These are phyloP conservation scores for Lactarius psammicola DNA, from an alignment of 768 basidiomycete genomes.

Conservation along the genomic window DNA sequence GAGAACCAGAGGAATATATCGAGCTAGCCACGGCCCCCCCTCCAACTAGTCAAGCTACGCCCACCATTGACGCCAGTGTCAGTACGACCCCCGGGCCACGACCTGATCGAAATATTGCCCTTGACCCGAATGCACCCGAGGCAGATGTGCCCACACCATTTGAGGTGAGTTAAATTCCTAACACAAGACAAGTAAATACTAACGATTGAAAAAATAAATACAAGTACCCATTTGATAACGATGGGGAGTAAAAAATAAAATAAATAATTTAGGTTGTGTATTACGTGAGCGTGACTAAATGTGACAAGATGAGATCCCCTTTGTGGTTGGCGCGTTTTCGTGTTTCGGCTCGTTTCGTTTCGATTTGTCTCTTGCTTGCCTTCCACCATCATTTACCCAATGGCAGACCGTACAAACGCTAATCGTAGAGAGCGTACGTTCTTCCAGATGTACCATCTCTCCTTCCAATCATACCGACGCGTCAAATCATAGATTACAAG, in stretches of 20 bases:
- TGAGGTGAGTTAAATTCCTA: slow-evolving; percentile 56
- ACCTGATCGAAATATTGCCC: slow-evolving; percentile 49
- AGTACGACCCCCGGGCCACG: slow-evolving; percentile 32
- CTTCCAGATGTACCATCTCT: background rate
- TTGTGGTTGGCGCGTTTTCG: slow-evolving; percentile 14
- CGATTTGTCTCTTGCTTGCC: slow-evolving; percentile 11
- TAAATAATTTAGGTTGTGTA: slow-evolving; percentile 5
- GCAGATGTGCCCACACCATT: slow-evolving; percentile 76
- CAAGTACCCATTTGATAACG: slow-evolving; percentile 77
- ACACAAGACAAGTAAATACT: slow-evolving; percentile 28
- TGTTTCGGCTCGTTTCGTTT: slow-evolving; percentile 21
- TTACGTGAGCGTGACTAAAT: slow-evolving; percentile 21
- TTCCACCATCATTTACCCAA: slow-evolving; percentile 19
- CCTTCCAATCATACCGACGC: slow-evolving; percentile 38
- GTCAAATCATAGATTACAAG: slow-evolving; percentile 69
- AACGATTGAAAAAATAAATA: slow-evolving; percentile 47
- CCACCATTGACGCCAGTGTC: slow-evolving; percentile 37
- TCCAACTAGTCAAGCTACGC: slow-evolving; percentile 27
- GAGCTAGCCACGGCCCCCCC: slow-evolving; percentile 45
- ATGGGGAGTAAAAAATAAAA: slow-evolving; percentile 48
- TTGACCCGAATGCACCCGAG: slow-evolving; percentile 71
- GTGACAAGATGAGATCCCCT: slow-evolving; percentile 19
- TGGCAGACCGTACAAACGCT: slow-evolving; percentile 25
- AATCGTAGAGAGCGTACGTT: slow-evolving; percentile 29
- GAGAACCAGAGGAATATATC: slow-evolving; percentile 73